These are phyloP conservation scores for Glycine soja DNA, from an alignment of 306 rosid species.

Conservation along the genomic window DNA sequence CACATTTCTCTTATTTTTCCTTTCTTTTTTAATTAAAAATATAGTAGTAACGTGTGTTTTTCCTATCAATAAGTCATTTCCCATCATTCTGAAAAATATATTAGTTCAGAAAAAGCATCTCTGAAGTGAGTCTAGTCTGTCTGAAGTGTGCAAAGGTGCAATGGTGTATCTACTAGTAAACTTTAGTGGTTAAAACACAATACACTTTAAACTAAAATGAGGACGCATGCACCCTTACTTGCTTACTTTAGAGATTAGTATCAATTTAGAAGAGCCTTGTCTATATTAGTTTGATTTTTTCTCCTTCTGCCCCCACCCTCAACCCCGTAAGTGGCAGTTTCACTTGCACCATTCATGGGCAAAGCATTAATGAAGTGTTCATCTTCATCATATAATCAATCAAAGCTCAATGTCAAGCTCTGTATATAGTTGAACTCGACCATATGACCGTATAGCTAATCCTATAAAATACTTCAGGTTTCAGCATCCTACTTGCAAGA, in stretches of 20 bases:
- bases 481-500: constrained; percentile 29
- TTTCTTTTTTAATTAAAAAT: constrained; percentile 1
- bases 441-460: constrained; percentile 8
- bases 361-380: constrained; percentile 10
- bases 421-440: constrained; percentile 4
- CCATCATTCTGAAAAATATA: constrained; percentile 12
- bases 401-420: constrained; percentile 16
- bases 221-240: not conserved
- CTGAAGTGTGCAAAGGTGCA: not conserved
- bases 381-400: constrained; percentile 8
- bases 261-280: not conserved
- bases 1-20: constrained; percentile 11
- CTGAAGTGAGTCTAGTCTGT: not conserved
- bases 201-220: not conserved
- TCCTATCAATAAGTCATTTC: constrained; percentile 16
- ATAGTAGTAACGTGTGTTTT: not conserved
- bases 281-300: constrained; percentile 19
- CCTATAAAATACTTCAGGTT: constrained; percentile 27
- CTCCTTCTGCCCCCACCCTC: not conserved
- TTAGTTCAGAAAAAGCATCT: not conserved
- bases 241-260: not conserved
- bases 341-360: not conserved
- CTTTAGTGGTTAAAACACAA: not conserved
- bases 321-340: not conserved
- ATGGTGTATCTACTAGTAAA: constrained; percentile 2